Conservation (phyloP, 352 stramenopile species). For the Phytophthora rubi region DNA sequence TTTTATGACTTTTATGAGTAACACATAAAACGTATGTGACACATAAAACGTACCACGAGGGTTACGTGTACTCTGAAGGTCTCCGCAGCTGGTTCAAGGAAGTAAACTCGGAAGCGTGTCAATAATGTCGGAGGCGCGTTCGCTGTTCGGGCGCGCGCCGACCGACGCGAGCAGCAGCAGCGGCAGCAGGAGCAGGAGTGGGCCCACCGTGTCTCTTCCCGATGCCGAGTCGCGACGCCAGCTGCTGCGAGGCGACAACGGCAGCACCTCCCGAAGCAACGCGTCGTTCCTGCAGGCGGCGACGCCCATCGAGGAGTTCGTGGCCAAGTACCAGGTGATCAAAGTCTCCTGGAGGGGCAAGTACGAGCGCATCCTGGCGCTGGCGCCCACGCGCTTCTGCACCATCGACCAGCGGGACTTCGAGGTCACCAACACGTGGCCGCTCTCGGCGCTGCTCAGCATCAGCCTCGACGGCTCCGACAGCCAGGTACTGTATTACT, state of each 20-base stretch:
- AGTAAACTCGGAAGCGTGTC: neutral
- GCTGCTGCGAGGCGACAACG: neutral
- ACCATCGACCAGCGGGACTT: slow-evolving; percentile 89
- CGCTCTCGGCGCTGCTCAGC: slow-evolving; percentile 56
- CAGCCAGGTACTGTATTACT: slow-evolving; percentile 25
- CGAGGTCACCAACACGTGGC: slow-evolving; percentile 90
- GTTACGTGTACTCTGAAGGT: neutral
- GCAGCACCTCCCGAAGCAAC: neutral
- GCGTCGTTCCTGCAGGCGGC: slow-evolving; percentile 20
- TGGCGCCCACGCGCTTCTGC: slow-evolving; percentile 80
- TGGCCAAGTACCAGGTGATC: slow-evolving; percentile 86
- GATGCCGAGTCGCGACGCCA: slow-evolving; percentile 35
- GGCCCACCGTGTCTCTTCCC: slow-evolving; percentile 10
- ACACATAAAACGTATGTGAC: too few species aligned
- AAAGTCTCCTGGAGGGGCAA: slow-evolving; percentile 88
- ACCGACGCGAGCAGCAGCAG: neutral
- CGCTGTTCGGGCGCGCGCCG: slow-evolving; percentile 18
- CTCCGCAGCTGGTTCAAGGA: neutral
- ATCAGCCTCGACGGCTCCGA: slow-evolving; percentile 72
- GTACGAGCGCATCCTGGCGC: slow-evolving; percentile 88
- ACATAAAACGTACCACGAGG: too few species aligned
- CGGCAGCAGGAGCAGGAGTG: neutral
- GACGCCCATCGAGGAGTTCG: slow-evolving; percentile 79
- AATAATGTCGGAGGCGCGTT: slow-evolving; percentile 10
- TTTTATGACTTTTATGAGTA: too few species aligned